A percentile compares a stretch with the other conserved stretches of the same genome.
These are phyloP conservation scores for Lolium rigidum DNA, from an alignment of 176 grass and related monocot genomes.

Conservation along the genomic window DNA sequence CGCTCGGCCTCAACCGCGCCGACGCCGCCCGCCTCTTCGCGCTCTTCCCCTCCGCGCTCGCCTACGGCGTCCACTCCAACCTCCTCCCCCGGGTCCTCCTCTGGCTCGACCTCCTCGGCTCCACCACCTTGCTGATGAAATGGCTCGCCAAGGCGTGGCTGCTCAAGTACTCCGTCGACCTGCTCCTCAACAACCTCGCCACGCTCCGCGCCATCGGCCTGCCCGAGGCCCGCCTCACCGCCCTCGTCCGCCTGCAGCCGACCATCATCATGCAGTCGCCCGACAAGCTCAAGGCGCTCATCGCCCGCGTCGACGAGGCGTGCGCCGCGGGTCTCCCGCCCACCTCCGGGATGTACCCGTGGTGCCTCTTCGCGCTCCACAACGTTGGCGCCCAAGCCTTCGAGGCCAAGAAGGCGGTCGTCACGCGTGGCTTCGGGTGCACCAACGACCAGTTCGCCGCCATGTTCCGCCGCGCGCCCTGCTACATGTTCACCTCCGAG, in stretches of 20 bases:
- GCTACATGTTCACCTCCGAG: slow-evolving; percentile 38
- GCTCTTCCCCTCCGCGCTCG: slow-evolving; percentile 33
- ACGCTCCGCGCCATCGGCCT: slow-evolving; percentile 16
- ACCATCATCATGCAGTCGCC: slow-evolving; percentile 29
- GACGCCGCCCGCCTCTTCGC: slow-evolving; percentile 42
- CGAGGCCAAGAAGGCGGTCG: slow-evolving; percentile 36
- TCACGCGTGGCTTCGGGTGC: slow-evolving; percentile 30
- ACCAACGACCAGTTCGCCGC: slow-evolving; percentile 46
- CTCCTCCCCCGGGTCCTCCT: slow-evolving; percentile 45
- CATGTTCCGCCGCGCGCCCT: slow-evolving; percentile 52
- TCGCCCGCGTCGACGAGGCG: slow-evolving; percentile 13
- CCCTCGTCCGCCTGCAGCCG: neutral
- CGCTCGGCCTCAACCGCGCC: slow-evolving; percentile 26
- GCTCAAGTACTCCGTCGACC: slow-evolving; percentile 39
- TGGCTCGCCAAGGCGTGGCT: slow-evolving; percentile 41
- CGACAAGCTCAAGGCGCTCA: slow-evolving; percentile 20
- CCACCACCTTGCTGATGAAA: slow-evolving; percentile 56
- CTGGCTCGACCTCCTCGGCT: slow-evolving; percentile 53
- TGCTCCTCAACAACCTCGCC: slow-evolving; percentile 34
- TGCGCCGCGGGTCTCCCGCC: slow-evolving; percentile 2
- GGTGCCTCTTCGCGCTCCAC: slow-evolving; percentile 37
- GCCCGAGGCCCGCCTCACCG: neutral
- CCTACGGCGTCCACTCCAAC: slow-evolving; percentile 42
- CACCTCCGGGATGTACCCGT: slow-evolving; percentile 40
- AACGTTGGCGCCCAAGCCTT: slow-evolving; percentile 32